These are phyloP conservation scores for Erodium moschatum DNA, from an alignment of 441 rosid species.

Conservation along the genomic window DNA sequence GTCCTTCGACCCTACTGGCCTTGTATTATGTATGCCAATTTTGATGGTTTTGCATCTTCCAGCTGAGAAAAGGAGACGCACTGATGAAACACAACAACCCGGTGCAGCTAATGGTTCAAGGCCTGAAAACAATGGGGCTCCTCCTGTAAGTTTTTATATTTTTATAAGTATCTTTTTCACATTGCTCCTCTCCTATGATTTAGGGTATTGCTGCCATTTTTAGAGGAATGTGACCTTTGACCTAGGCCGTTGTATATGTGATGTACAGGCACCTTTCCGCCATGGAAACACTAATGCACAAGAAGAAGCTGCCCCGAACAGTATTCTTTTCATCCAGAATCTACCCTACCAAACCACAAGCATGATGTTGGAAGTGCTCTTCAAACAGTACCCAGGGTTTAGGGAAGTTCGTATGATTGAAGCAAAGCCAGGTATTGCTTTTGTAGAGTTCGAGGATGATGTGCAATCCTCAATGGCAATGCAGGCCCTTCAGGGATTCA, in stretches of 20 bases:
- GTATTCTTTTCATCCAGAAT: constrained; percentile 79
- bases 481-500: constrained; percentile 89
- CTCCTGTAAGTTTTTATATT: constrained; percentile 41
- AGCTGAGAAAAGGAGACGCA: constrained; percentile 71
- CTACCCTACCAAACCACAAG: constrained; percentile 81
- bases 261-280: constrained; percentile 45
- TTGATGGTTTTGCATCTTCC: constrained; percentile 22
- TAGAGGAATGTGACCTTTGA: background rate
- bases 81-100: constrained; percentile 57
- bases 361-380: constrained; percentile 71
- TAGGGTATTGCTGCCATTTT: background rate
- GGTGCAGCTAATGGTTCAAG: constrained; percentile 48
- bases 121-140: constrained; percentile 41
- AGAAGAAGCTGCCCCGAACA: constrained; percentile 64
- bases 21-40: constrained; percentile 3
- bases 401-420: constrained; percentile 85
- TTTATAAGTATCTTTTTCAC: background rate
- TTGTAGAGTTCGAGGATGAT: constrained; percentile 88
- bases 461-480: constrained; percentile 78
- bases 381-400: constrained; percentile 75
- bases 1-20: background rate
- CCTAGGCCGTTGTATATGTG: background rate
- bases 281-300: constrained; percentile 35
- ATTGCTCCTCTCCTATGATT: constrained; percentile 10
- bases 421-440: constrained; percentile 90